Evolutionary conservation across 495 filamentous ascomycete species (phyloP).

Genomic region (Viridothelium virens): DNA sequence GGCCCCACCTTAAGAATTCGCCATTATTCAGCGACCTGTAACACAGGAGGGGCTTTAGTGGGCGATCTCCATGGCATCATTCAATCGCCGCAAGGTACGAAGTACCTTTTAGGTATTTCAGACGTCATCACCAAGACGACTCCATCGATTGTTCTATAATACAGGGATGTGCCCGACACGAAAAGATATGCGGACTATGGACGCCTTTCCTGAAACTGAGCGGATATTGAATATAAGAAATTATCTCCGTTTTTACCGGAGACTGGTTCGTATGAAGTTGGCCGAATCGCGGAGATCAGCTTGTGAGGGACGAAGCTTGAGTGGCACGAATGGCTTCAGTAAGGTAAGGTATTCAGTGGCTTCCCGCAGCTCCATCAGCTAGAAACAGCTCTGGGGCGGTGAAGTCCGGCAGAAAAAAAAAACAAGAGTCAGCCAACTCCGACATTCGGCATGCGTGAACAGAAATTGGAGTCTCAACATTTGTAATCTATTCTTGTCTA

Average conservation of each 20-base stretch:
- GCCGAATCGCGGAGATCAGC: slow-evolving; percentile 2
- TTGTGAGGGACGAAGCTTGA: background rate
- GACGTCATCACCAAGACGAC: too few relatives aligned
- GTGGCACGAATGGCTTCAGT: too few relatives aligned
- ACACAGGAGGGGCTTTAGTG: background rate
- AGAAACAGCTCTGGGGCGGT: background rate
- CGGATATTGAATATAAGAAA: background rate
- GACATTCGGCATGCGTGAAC: background rate
- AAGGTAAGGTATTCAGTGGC: too few relatives aligned
- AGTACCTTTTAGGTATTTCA: background rate
- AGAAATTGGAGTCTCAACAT: background rate
- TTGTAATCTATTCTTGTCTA: background rate
- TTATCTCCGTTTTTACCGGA: background rate
- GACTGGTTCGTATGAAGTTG: background rate
- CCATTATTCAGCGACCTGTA: slow-evolving; percentile 2
- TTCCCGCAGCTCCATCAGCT: too few relatives aligned
- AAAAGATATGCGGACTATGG: too few relatives aligned
- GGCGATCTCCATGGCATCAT: background rate
- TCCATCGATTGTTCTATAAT: too few relatives aligned
- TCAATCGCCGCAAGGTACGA: background rate
- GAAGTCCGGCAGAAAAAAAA: background rate
- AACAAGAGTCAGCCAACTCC: background rate
- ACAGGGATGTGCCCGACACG: too few relatives aligned
- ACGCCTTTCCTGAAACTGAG: too few relatives aligned
- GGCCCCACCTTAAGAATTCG: background rate